Evolutionary conservation across 2,329 filamentous ascomycete species (phyloP).

Genomic region (Hirsutella thompsonii): DNA sequence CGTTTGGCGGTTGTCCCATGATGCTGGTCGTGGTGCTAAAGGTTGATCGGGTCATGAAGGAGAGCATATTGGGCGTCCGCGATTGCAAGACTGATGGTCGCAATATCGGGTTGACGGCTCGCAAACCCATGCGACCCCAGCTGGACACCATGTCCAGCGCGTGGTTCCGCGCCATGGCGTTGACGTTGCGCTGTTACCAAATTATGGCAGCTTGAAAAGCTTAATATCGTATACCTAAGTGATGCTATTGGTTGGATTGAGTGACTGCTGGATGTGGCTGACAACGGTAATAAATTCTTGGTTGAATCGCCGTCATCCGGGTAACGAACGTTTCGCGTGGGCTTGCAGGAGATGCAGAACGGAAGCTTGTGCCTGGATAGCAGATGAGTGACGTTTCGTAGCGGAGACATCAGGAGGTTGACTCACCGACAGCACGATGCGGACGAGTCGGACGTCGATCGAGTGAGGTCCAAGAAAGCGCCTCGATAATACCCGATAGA

Average conservation of each 20-base stretch:
- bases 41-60: constrained; percentile 13
- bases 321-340: too few species aligned
- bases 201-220: neutral
- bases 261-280: constrained; percentile 8
- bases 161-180: constrained; percentile 5
- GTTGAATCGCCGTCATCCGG: too few species aligned
- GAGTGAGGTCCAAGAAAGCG: too few species aligned
- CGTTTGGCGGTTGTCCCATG: constrained; percentile 8
- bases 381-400: too few species aligned
- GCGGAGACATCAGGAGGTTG: too few species aligned
- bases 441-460: neutral
- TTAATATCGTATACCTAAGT: neutral
- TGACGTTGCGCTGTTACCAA: neutral
- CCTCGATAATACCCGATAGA: too few species aligned
- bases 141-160: constrained; percentile 10
- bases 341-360: too few species aligned
- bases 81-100: constrained; percentile 14
- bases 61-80: constrained; percentile 6
- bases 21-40: constrained; percentile 9
- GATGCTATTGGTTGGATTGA: neutral
- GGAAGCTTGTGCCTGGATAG: too few species aligned
- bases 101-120: constrained; percentile 14
- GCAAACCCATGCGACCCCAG: constrained; percentile 15
- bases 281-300: too few species aligned
- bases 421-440: too few species aligned